Conservation (phyloP, 2,329 filamentous ascomycete species). For the Clonostachys rosea region DNA sequence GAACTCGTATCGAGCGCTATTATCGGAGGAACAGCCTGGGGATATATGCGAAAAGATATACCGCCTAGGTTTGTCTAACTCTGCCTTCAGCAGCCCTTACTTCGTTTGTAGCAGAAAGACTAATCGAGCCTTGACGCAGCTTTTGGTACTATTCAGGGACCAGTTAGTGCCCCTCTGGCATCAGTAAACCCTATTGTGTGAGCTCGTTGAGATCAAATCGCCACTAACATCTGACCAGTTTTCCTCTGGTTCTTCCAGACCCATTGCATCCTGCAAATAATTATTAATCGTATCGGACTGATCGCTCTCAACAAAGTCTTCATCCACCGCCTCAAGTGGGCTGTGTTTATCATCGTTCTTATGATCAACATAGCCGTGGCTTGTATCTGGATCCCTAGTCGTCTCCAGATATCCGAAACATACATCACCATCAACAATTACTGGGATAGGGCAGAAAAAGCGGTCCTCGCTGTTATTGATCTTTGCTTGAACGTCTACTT, state of each 20-base stretch:
- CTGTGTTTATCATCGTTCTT: slow-evolving; percentile 30
- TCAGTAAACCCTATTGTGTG: neutral
- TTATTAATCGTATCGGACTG: slow-evolving; percentile 43
- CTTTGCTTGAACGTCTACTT: slow-evolving; percentile 41
- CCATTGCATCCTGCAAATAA: slow-evolving; percentile 42
- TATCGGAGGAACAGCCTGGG: slow-evolving; percentile 27
- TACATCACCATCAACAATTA: slow-evolving; percentile 37
- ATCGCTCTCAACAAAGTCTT: slow-evolving; percentile 31
- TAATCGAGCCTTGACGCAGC: too few species aligned
- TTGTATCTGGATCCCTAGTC: slow-evolving; percentile 44
- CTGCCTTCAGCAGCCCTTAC: slow-evolving; percentile 9
- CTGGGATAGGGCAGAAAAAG: slow-evolving; percentile 45
- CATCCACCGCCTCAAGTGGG: slow-evolving; percentile 34
- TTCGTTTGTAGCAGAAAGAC: neutral
- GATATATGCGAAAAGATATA: slow-evolving; percentile 16
- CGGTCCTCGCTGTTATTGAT: slow-evolving; percentile 39
- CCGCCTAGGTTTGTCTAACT: slow-evolving; percentile 19
- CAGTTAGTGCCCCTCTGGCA: too few species aligned
- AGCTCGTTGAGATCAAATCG: neutral
- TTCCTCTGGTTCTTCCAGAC: slow-evolving; percentile 25
- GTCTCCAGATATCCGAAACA: slow-evolving; percentile 27
- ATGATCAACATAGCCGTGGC: slow-evolving; percentile 43
- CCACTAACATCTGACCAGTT: slow-evolving; percentile 1
- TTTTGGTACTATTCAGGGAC: too few species aligned
- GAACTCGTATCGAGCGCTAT: slow-evolving; percentile 25